Base-by-base conservation (phyloP, 345 rosid species). In the Populus ilicifolia region DNA sequence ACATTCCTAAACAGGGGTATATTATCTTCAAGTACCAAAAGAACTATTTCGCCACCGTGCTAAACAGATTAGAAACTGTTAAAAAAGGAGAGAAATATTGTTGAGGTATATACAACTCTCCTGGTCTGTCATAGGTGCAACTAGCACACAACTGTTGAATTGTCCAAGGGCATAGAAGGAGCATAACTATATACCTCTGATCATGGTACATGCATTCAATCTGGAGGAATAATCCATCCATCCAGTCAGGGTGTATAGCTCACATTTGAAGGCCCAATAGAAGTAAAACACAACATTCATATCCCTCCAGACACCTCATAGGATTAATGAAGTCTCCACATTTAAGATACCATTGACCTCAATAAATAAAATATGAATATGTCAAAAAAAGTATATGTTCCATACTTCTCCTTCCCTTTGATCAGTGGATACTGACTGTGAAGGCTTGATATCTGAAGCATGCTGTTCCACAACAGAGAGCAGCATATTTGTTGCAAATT, bases 401-500 rank as follows among this genome's bases (percentile, higher is more conserved):
- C 74, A 54, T 86, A 92, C 98, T 96, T 90, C 90, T 78, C 83
- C 86, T 84, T 85, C 91, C 86, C 81, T 83, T 84, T 88, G 89
- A 68, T 82, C 88, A 75, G n/a, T 63, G 43, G 83, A 70, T 41
- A 84, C 89, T 66, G 86, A 73, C 71, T 85, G 91, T 70, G 85
- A 78, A 75, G 74, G 66, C 79, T 86, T 83, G 67, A 81, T 48
- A 70, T 84, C 85, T 38, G 89, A 84, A 68, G 80, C 79, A 72
- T 50, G 82, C 78, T 79, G 84, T 78, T 91, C 82, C 72, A 93
- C 94, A 54, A 93, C 93, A 44, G 85, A 86, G 67, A 92, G 80
- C 77, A 96, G 75, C 97, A 86, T 90, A 78, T 85, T 83, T 79
- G 90, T 92, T 69, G 98, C 98, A 87, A 87, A 96, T 77, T 90